Conservation (phyloP, 768 basidiomycete species). For the Mycena filopes region DNA sequence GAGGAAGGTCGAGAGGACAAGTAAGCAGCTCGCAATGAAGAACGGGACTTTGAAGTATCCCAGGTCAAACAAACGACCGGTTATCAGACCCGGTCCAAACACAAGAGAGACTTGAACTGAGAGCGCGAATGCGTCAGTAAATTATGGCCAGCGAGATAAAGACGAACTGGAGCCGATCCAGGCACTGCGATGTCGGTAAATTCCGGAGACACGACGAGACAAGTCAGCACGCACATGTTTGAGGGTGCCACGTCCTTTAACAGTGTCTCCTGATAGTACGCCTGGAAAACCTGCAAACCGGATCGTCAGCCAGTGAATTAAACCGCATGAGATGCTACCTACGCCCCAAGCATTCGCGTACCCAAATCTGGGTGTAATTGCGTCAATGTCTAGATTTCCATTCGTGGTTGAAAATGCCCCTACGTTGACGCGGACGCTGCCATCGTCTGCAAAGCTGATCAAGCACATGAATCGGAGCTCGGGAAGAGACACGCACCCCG, state of each 20-base stretch:
- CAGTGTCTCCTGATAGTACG: slow-evolving; percentile 31
- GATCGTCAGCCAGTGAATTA: not conserved
- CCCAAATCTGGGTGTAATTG: slow-evolving; percentile 45
- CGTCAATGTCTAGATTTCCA: not conserved
- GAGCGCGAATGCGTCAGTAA: no score
- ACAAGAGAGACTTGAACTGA: no score
- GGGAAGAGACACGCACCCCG: slow-evolving; percentile 39
- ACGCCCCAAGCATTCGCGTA: slow-evolving; percentile 60
- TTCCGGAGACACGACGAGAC: not conserved
- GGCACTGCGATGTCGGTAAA: slow-evolving; percentile 45
- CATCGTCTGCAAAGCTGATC: not conserved
- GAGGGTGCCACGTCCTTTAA: slow-evolving; percentile 30
- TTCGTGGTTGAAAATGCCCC: not conserved
- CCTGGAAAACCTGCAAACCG: slow-evolving; percentile 34
- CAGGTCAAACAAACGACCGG: slow-evolving; percentile 65
- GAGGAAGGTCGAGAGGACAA: slow-evolving; percentile 20
- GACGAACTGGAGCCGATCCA: slow-evolving; percentile 62
- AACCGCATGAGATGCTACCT: not conserved
- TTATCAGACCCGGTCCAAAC: slow-evolving; percentile 56
- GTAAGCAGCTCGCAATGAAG: slow-evolving; percentile 23
- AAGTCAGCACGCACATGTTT: slow-evolving; percentile 32
- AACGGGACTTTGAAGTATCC: slow-evolving; percentile 59
- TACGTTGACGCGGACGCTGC: slow-evolving; percentile 12
- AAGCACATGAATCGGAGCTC: not conserved
- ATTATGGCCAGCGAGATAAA: not conserved